Conservation (phyloP, 106 monocot species). For the Phalaenopsis aphrodite region DNA sequence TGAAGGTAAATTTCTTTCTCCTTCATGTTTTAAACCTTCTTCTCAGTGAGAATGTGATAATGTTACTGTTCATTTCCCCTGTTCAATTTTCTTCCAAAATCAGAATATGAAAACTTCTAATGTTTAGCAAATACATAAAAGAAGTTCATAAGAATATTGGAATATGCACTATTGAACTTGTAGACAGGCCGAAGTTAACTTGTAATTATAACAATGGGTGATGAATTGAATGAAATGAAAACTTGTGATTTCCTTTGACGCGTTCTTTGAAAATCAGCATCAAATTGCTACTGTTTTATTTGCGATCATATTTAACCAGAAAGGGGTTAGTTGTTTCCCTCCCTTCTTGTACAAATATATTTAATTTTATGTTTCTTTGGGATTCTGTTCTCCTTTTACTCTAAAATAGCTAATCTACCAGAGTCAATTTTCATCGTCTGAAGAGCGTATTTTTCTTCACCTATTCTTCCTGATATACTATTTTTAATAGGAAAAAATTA, state of each 20-base stretch:
- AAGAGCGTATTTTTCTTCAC: background rate
- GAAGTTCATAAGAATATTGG: background rate
- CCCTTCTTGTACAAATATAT: background rate
- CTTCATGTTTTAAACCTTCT: background rate
- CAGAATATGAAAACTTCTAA: background rate
- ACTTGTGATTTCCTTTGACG: background rate
- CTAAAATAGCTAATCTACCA: background rate
- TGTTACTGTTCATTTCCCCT: background rate
- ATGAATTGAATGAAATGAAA: background rate
- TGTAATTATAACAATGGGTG: background rate
- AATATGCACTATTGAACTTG: background rate
- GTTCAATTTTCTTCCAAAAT: background rate
- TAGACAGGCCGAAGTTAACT: background rate
- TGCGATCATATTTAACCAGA: background rate
- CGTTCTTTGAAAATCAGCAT: background rate
- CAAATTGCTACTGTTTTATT: background rate
- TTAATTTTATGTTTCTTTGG: background rate
- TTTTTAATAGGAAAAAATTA: background rate
- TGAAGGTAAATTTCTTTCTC: constrained; percentile 28
- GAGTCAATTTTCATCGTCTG: background rate
- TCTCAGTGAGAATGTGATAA: background rate
- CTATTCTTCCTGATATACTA: background rate
- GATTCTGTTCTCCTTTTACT: background rate
- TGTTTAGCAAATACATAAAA: background rate
- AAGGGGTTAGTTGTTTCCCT: background rate